Percentiles rank a stretch among this genome's conserved stretches.
phyloP scores from a whole-genome alignment of 805 yeast species.

The Schizosaccharomyces cryophilus region DNA sequence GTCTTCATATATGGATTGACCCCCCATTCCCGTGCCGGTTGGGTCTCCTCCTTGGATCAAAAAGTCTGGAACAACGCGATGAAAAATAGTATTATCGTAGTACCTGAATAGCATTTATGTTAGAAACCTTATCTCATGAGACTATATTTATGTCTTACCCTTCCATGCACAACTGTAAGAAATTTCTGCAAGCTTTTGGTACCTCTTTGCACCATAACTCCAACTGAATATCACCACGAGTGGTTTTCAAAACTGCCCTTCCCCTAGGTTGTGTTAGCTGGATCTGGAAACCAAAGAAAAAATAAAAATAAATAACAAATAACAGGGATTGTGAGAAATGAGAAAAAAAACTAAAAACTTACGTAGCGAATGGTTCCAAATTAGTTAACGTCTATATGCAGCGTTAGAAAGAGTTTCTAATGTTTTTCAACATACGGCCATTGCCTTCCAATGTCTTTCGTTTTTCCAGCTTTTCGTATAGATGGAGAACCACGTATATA shows the following conservation, averaged over 20 bases:
- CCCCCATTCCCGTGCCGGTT: slow-evolving; percentile 14
- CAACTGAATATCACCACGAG: slow-evolving; percentile 19
- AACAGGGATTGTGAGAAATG: background rate
- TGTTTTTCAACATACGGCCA: background rate
- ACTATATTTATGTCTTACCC: background rate
- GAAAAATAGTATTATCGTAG: slow-evolving; percentile 13
- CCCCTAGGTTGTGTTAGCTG: background rate
- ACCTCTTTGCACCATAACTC: slow-evolving; percentile 50
- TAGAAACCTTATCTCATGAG: background rate
- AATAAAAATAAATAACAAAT: no score
- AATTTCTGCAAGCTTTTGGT: slow-evolving; percentile 24
- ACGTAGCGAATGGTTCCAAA: background rate
- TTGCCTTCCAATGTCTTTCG: background rate
- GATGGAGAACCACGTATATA: no score
- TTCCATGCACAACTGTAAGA: slow-evolving; percentile 23
- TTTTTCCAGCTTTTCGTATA: no score
- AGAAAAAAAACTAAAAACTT: background rate
- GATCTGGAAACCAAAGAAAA: background rate
- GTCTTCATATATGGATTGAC: slow-evolving; percentile 3
- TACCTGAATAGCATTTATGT: slow-evolving; percentile 8
- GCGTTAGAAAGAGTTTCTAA: background rate
- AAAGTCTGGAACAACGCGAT: slow-evolving; percentile 14
- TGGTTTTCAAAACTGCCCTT: background rate
- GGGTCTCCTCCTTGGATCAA: slow-evolving; percentile 18
- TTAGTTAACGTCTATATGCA: background rate